Evolutionary conservation across 495 filamentous ascomycete species (phyloP).

Genomic region (Trichoderma orchidacearum): DNA sequence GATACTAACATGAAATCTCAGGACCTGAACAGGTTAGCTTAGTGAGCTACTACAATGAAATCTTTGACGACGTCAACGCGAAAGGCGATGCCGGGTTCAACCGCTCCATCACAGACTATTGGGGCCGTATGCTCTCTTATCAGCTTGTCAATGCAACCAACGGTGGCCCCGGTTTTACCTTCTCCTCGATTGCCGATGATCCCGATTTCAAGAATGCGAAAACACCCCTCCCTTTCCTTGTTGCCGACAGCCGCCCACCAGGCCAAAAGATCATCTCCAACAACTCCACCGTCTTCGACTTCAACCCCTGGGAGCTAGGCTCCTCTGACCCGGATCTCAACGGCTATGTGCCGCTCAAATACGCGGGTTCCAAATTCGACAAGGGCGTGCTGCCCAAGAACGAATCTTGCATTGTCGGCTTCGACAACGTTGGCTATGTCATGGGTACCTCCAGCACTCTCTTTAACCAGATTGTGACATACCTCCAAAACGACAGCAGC

Average conservation of each 20-base stretch:
- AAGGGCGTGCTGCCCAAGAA: constrained; percentile 43
- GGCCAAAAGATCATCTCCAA: constrained; percentile 47
- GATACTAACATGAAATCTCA: not conserved
- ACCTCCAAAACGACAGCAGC: constrained; percentile 20
- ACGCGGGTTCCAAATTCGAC: constrained; percentile 69
- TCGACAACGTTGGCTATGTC: constrained; percentile 73
- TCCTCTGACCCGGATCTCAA: constrained; percentile 69
- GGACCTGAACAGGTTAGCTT: constrained; percentile 25
- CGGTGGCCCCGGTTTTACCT: constrained; percentile 73
- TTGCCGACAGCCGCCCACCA: constrained; percentile 62
- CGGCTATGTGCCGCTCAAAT: constrained; percentile 63
- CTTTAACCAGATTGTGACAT: constrained; percentile 65
- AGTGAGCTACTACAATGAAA: constrained; percentile 52
- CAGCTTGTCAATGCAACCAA: constrained; percentile 70
- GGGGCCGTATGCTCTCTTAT: constrained; percentile 66
- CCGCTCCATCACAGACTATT: constrained; percentile 75
- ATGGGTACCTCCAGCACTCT: constrained; percentile 86
- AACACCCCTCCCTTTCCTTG: constrained; percentile 70
- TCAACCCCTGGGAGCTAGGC: constrained; percentile 83
- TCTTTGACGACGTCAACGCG: constrained; percentile 44
- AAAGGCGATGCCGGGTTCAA: constrained; percentile 66
- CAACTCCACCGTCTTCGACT: constrained; percentile 75
- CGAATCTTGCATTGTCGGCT: constrained; percentile 59
- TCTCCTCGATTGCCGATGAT: constrained; percentile 67
- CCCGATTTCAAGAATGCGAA: constrained; percentile 53